Evolutionary conservation across 2,329 filamentous ascomycete species (phyloP).

Genomic region (Neopestalotiopsis sp.): DNA sequence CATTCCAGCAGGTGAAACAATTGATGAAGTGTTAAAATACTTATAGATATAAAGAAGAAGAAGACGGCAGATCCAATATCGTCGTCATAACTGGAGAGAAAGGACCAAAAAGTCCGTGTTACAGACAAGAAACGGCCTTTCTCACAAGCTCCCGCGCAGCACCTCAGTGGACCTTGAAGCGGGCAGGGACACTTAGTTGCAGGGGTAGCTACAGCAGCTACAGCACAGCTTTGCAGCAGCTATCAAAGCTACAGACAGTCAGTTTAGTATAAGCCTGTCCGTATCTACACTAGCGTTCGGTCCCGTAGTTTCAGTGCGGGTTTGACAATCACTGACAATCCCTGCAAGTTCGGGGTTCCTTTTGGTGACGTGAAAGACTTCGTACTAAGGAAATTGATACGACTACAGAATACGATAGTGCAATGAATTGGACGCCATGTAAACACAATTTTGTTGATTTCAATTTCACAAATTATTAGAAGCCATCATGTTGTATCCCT

Average conservation of each 20-base stretch:
- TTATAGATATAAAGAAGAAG: neutral
- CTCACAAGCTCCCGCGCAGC: conserved; percentile 1
- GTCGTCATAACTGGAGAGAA: conserved; percentile 3
- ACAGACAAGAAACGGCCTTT: neutral
- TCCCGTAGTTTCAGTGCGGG: neutral
- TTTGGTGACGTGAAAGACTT: neutral
- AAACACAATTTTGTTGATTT: neutral
- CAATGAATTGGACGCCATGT: neutral
- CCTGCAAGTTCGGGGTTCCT: neutral
- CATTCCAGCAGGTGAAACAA: neutral
- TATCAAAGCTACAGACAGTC: neutral
- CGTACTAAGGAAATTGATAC: neutral
- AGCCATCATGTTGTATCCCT: no score
- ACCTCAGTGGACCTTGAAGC: neutral
- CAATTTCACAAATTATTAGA: no score
- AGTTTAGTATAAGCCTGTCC: neutral
- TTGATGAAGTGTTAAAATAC: neutral
- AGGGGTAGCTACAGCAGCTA: neutral
- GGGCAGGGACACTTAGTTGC: neutral
- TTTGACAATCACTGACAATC: neutral
- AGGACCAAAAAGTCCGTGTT: neutral
- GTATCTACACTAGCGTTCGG: neutral
- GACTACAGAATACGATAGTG: neutral
- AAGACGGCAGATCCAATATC: neutral
- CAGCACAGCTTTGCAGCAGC: neutral